Evolutionary conservation across 2,329 filamentous ascomycete species (phyloP), one percentile per base, ranked within the genome.

Genomic region (Meredithiella fracta): DNA sequence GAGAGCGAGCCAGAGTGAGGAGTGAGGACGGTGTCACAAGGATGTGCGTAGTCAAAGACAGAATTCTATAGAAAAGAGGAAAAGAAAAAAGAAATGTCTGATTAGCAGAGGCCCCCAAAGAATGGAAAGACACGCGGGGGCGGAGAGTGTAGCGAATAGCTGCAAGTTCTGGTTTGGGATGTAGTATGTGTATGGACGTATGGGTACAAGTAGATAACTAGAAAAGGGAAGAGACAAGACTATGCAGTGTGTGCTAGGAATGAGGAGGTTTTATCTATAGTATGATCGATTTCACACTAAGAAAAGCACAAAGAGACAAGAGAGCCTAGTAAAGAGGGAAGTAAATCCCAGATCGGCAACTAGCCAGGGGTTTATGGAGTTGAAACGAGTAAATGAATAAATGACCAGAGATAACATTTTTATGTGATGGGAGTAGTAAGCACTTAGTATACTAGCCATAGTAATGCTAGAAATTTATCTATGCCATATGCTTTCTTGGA

Each of bases 1-100:
- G 57, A 58, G 15, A 42, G 51, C 14, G 57, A 58, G 22, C 53
- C 53, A 37, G n/a, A 75, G 76, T 51, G 75, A 65, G 56, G 77
- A 66, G 47, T 67, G 68, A 38, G 69, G 63, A 60, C 50, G 17
- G 57, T 17, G 17, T 55, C 53, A 63, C 54, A 61, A 64, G 59
- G 62, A 62, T 14, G 68, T 62, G 51, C 68, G 67, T 54, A 66
- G 64, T 64, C 65, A 67, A 63, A 69, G 70, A 15, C 66, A 65
- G 50, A 14, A 20, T 7, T 20, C 40, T 49, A 49, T 17, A n/a
- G 50, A 40, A 15, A 50, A 22, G 22, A 31, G 29, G 38, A 26
- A 25, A 26, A 26, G 34, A 20, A 25, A 26, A 26, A 44, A 20
- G 20, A 49, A 14, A 49, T 11, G 2, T 25, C 23, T 25, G 8